Base-by-base conservation (phyloP, 768 basidiomycete genomes). In the Pulveroboletus sp. region DNA sequence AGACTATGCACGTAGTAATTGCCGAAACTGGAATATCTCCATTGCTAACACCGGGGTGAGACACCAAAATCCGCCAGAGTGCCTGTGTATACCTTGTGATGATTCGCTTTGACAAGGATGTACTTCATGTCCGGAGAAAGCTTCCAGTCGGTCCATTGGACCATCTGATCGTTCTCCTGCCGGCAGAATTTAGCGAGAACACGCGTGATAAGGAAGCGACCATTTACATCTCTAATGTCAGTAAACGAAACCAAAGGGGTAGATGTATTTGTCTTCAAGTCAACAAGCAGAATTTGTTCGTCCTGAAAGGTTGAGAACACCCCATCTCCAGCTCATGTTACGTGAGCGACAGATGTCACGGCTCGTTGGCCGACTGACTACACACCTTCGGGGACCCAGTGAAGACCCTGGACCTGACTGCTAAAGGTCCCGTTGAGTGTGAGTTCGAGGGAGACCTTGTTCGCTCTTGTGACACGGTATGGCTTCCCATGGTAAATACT, bases 1-100 rank as follows among this genome's bases (percentile, higher is more conserved):
- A 97, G 73, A 57, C 83, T 78, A 70, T 96, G 86, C n/a, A 99
- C 76, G 66, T 91, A 95, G 65, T 93, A 98, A 67, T 94, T 97
- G 15, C 89, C 87, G 62, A 86, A 86, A 49, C 82, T 83, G 6
- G 93, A 96, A 67, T 86, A 79, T 40, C 96, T 83, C 96, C 96
- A 99, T 85, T 94, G 90, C 86, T 93, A 55, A 31, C 35, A 12
- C n/a, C 38, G 8, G 21, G 27, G 59, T 47, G 46, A 62, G 42
- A 52, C 31, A 27, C 12, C 2, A 18, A 5, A 24, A 30, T 8
- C 6, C 3, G 31, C 4, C 26, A 18, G 6, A 39, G 26, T 45
- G 11, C 5, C 26, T 30, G 17, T 33, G 55, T 66, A 45, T 52
- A 84, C 92, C 77, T 96, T 94, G 49, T 70, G 68, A 58, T 81